These are phyloP conservation scores for Crucihimalaya himalaica DNA, from an alignment of 345 rosid genomes.

Conservation along the genomic window DNA sequence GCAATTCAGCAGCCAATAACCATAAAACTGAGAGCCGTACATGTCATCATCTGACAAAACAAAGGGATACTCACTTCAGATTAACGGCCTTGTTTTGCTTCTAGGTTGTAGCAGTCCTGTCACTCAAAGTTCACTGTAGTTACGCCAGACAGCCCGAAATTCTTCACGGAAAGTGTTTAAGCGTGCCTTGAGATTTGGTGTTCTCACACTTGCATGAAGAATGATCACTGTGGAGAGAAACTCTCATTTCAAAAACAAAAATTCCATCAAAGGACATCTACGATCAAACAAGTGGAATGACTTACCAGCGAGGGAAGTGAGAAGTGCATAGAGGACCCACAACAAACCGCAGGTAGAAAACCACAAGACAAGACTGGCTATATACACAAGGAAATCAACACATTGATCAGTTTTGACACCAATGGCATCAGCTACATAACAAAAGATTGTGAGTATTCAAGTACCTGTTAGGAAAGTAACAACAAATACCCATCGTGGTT, in stretches of 20 bases:
- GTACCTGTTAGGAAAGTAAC: slow-evolving; percentile 33
- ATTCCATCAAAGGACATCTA: slow-evolving; percentile 7
- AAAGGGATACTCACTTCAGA: slow-evolving; percentile 13
- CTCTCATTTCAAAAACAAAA: slow-evolving; percentile 11
- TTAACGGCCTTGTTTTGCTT: slow-evolving; percentile 1
- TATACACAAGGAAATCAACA: slow-evolving; percentile 28
- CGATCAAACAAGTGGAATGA: not conserved
- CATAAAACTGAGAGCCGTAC: not conserved
- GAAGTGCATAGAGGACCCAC: slow-evolving; percentile 40
- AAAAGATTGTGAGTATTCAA: slow-evolving; percentile 3
- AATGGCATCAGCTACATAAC: not conserved
- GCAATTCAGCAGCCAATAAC: slow-evolving; percentile 14
- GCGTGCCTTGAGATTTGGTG: slow-evolving; percentile 46
- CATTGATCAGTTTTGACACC: slow-evolving; percentile 8
- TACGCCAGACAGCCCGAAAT: slow-evolving; percentile 46
- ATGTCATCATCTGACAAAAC: slow-evolving; percentile 15
- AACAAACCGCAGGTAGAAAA: slow-evolving; percentile 43
- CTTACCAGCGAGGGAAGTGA: slow-evolving; percentile 34
- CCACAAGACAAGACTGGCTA: slow-evolving; percentile 43
- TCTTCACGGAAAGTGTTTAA: slow-evolving; percentile 46
- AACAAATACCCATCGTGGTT: slow-evolving; percentile 43
- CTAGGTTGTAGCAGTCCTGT: not conserved
- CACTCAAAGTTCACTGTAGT: slow-evolving; percentile 40
- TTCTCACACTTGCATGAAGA: slow-evolving; percentile 43
- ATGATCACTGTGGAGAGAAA: slow-evolving; percentile 27